Percentiles rank a stretch among this genome's conserved stretches.
These are phyloP conservation scores for Globisporangium paroecandrum DNA, from an alignment of 352 stramenopile genomes.

Conservation along the genomic window DNA sequence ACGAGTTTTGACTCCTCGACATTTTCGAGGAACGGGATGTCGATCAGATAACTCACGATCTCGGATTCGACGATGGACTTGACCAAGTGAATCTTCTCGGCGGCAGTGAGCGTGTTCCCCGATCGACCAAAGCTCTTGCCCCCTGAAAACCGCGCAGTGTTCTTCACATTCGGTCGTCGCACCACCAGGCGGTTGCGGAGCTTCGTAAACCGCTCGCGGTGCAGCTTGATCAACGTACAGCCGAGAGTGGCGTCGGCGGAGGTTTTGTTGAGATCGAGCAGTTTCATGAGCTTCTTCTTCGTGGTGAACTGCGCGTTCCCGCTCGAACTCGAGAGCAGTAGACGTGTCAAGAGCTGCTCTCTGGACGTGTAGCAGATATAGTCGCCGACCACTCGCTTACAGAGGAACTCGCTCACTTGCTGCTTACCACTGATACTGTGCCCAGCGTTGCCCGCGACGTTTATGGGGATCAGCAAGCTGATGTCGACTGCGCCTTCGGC, in stretches of 20 bases:
- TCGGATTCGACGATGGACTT: conserved; percentile 65
- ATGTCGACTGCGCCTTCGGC: conserved; percentile 57
- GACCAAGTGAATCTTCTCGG: conserved; percentile 64
- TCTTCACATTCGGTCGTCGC: conserved; percentile 29
- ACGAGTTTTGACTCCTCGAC: conserved; percentile 57
- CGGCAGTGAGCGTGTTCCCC: conserved; percentile 30
- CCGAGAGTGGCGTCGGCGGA: conserved; percentile 48
- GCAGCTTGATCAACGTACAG: conserved; percentile 57
- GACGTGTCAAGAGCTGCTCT: conserved; percentile 42
- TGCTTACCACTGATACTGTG: conserved; percentile 25
- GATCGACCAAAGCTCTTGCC: conserved; percentile 14
- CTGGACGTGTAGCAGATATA: conserved; percentile 55
- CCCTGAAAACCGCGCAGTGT: conserved; percentile 53
- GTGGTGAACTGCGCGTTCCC: conserved; percentile 17
- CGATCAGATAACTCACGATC: conserved; percentile 58
- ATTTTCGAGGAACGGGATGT: conserved; percentile 64
- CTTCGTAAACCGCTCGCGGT: conserved; percentile 49
- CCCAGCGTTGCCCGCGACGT: background rate
- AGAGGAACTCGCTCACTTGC: conserved; percentile 51
- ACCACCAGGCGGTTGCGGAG: conserved; percentile 28
- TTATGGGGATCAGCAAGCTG: conserved; percentile 36
- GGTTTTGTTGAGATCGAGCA: conserved; percentile 58
- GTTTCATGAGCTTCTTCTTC: conserved; percentile 54
- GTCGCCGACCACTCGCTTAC: conserved; percentile 48
- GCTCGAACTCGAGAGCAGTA: conserved; percentile 29